Base-by-base conservation (phyloP, 352 stramenopile genomes). In the Phytophthora tubulina region DNA sequence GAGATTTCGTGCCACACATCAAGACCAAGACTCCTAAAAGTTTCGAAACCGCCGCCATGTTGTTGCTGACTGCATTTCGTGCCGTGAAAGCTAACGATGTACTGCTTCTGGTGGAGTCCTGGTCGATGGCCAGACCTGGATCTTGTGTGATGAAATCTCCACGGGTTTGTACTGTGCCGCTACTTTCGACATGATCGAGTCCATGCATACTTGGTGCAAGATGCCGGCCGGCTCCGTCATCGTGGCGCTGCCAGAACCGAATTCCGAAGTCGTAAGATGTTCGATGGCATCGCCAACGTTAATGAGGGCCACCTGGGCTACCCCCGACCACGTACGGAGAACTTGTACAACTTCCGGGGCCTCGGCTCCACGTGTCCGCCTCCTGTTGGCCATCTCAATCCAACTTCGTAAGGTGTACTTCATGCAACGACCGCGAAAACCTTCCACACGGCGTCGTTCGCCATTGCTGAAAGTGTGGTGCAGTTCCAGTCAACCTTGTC, bases 241-340 rank as follows among this genome's bases (percentile, higher is more conserved):
- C 8, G 62, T 86, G 30, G 73, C 75, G 14, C 50, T 84, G 31
- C 56, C 80, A 21, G 77, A 88, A 49, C 80, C 80, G 3, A 81
- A 82, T 11, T 96, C 97, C 0, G 97, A 99, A 76, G 96, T 97
- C 2, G 94, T 98, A 89, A 93, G 49, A 76, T 97, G 32, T 99
- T 99, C 72, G 97, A 99, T 73, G 87, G 99, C 62, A 85, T 99
- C 11, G 80, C 99, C 31, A 84, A 99, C 66, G 64, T 99, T 31
- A 93, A 97, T 70, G 87, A 98, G 62, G 97, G 97, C 6, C 80
- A 92, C 53, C 70, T 99, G 53, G 87, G 99, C n/a, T 99, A 98
- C 74, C 93, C 97, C 51, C 97, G 96, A 8, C 91, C 88, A 2
- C 59, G 85, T 10, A 85, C 70, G 2, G 79, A 91, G 51, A 90